phyloP scores from a whole-genome alignment of 2,329 filamentous ascomycete genomes.

The Bipolaris cookei region DNA sequence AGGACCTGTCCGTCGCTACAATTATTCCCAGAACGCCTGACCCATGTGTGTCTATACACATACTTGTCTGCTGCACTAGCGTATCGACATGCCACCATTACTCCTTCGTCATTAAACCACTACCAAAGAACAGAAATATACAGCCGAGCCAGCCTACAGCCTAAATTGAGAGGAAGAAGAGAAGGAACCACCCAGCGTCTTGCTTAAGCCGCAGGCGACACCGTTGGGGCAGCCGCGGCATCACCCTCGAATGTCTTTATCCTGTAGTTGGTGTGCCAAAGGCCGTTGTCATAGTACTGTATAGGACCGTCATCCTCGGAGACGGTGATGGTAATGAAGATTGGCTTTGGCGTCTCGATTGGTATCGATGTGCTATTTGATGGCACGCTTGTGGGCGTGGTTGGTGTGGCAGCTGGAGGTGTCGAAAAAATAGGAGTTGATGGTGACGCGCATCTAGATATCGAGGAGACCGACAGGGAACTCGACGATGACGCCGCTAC shows the following conservation, averaged over 20 bases:
- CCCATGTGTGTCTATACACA: constrained; percentile 14
- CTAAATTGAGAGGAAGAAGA: neutral
- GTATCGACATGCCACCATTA: constrained; percentile 12
- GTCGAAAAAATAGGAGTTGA: constrained; percentile 27
- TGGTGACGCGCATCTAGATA: constrained; percentile 3
- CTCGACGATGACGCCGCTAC: constrained; percentile 9
- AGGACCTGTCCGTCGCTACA: constrained; percentile 7
- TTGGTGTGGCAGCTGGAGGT: constrained; percentile 18
- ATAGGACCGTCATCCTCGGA: constrained; percentile 37
- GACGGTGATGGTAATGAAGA: constrained; percentile 40
- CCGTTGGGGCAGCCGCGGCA: constrained; percentile 13
- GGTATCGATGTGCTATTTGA: constrained; percentile 20
- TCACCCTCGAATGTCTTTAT: constrained; percentile 42
- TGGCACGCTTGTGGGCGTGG: constrained; percentile 15
- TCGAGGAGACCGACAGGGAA: neutral
- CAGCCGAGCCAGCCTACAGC: constrained; percentile 12
- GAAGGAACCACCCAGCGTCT: neutral
- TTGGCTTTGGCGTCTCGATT: constrained; percentile 28
- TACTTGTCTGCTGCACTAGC: constrained; percentile 3
- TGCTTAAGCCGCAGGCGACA: neutral
- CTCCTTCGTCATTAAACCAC: constrained; percentile 11
- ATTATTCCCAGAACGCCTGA: constrained; percentile 19
- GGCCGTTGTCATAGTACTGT: constrained; percentile 54
- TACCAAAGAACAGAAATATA: constrained; percentile 9
- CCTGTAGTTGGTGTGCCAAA: constrained; percentile 54